phyloP scores from a whole-genome alignment of 2,329 filamentous ascomycete species.

The Arthroderma sp. region DNA sequence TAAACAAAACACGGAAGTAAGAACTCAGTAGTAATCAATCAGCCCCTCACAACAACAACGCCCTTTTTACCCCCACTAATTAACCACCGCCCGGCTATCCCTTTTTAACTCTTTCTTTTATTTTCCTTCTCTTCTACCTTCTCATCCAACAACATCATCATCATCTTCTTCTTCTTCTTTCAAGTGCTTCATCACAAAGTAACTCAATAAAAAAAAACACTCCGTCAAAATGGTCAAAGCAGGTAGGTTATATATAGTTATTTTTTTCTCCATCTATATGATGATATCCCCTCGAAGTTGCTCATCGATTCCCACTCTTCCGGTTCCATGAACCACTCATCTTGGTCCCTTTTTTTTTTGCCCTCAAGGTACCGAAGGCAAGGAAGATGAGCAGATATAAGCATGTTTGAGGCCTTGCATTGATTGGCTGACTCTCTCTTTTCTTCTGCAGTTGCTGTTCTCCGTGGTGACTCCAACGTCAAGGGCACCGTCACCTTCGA shows the following conservation, averaged over 20 bases:
- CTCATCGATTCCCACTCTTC: neutral
- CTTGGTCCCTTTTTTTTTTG: neutral
- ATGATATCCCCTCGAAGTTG: constrained; percentile 4
- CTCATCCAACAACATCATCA: neutral
- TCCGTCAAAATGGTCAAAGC: constrained; percentile 95
- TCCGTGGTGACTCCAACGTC: constrained; percentile 97
- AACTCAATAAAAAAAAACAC: constrained; percentile 21
- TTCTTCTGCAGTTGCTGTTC: constrained; percentile 62
- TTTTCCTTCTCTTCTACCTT: neutral
- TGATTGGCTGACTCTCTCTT: neutral
- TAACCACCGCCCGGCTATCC: neutral
- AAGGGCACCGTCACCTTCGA: constrained; percentile 88
- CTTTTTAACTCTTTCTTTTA: neutral
- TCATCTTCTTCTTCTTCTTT: neutral
- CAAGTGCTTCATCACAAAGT: neutral
- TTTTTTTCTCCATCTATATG: constrained; percentile 10
- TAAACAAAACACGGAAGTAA: too few relatives aligned
- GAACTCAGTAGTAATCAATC: too few relatives aligned
- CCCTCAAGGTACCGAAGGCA: constrained; percentile 5
- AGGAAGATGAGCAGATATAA: neutral
- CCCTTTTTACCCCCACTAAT: neutral
- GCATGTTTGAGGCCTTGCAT: constrained; percentile 1
- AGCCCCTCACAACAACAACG: too few relatives aligned
- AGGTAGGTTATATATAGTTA: constrained; percentile 47
- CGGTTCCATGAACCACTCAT: too few relatives aligned